A percentile compares a stretch with the other conserved stretches of the same genome.
phyloP scores from a whole-genome alignment of 1,284 basidiomycete species.

The Mycena citricolor region DNA sequence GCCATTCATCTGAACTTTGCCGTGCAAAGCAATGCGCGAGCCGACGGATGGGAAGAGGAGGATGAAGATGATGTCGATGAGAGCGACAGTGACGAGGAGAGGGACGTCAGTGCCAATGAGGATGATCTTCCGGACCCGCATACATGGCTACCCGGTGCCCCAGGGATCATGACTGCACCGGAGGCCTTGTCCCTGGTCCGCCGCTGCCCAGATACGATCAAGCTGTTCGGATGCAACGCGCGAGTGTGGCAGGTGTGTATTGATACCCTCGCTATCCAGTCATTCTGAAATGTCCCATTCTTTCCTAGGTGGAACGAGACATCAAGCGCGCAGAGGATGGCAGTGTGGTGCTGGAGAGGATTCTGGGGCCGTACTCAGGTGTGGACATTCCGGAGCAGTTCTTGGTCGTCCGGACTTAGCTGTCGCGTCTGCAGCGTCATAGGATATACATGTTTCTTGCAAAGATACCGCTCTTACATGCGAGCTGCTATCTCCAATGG shows the following conservation, averaged over 20 bases:
- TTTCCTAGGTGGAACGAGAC: conserved; percentile 47
- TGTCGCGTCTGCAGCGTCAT: too few relatives aligned
- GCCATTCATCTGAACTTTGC: conserved; percentile 55
- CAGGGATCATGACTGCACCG: conserved; percentile 30
- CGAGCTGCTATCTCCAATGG: too few relatives aligned
- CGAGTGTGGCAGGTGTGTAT: conserved; percentile 43
- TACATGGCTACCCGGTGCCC: conserved; percentile 18
- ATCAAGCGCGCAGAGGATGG: conserved; percentile 39
- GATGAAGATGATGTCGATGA: conserved; percentile 16
- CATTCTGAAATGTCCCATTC: conserved; percentile 3
- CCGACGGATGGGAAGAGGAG: conserved; percentile 14
- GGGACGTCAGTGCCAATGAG: conserved; percentile 11
- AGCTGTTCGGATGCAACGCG: conserved; percentile 52
- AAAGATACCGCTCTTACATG: too few relatives aligned
- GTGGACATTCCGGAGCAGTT: conserved; percentile 73
- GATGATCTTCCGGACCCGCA: conserved; percentile 2
- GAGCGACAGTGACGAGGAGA: conserved; percentile 9
- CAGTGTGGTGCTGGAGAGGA: conserved; percentile 36
- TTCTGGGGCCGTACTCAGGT: conserved; percentile 54
- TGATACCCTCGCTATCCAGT: not conserved
- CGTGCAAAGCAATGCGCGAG: conserved; percentile 30
- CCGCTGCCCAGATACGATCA: conserved; percentile 42
- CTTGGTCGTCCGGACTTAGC: conserved; percentile 58
- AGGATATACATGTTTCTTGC: too few relatives aligned
- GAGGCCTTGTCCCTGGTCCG: conserved; percentile 41